These are phyloP conservation scores for Fraxinus floribunda DNA, from an alignment of 305 asterid species.

Conservation along the genomic window DNA sequence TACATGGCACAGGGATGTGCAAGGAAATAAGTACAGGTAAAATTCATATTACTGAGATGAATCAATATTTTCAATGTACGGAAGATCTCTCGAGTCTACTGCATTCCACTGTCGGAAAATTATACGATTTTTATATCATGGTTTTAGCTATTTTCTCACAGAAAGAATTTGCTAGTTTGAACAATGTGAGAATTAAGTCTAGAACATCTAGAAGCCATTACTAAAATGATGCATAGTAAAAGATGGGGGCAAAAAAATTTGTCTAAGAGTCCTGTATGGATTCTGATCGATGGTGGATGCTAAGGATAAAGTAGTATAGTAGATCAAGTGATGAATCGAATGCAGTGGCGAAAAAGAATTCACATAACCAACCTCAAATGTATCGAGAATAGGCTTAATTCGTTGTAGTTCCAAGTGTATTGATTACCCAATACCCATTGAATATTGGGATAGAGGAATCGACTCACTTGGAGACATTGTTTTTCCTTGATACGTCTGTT, in stretches of 20 bases:
- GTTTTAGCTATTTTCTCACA: neutral
- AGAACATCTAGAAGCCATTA: neutral
- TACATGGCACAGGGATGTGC: constrained; percentile 35
- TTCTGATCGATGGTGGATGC: neutral
- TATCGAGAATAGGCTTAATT: neutral
- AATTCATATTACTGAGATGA: neutral
- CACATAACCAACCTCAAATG: neutral
- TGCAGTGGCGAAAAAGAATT: neutral
- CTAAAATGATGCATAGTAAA: neutral
- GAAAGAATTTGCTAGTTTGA: neutral
- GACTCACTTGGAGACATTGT: neutral
- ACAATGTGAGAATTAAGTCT: neutral
- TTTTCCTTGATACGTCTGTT: neutral
- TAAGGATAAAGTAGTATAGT: neutral
- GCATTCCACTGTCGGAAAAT: neutral
- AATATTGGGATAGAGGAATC: neutral
- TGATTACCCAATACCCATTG: neutral
- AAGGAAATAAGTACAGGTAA: constrained; percentile 32
- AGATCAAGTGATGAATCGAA: neutral
- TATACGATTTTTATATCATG: neutral
- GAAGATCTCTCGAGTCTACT: neutral
- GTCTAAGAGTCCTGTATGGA: neutral
- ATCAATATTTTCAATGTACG: neutral
- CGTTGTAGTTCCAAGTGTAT: neutral
- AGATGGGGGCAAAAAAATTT: neutral